Evolutionary conservation across 768 basidiomycete species (phyloP), one percentile per base, ranked within the genome.

Genomic region (Kwoniella bestiolae): DNA sequence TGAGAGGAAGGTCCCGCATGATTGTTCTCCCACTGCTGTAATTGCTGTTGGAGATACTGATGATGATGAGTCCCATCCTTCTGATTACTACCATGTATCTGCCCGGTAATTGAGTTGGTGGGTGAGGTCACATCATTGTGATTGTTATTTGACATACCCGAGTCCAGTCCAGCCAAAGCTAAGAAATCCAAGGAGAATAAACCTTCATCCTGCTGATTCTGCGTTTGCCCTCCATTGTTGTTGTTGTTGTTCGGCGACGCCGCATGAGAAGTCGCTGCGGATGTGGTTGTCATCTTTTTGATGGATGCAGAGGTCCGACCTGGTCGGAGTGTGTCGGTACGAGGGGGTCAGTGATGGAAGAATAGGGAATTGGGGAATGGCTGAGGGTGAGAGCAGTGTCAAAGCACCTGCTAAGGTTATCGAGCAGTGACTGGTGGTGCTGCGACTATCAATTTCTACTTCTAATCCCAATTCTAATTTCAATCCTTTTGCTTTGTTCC

Each of bases 151-250:
- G 52, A 26, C 63, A 58, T 57, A 6, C 46, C 55, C 14, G 63
- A 53, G 38, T 65, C 56, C 9, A 65, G 14, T 2, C 63, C 63
- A 2, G 63, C 56, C 25, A 63, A 28, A 56, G 62, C 62, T 31
- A 63, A 26, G 21, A 63, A 63, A 28, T 63, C 62, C 25, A 63
- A 31, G 3, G 52, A 55, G 53, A 63, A 63, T 29, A 55, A 29
- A 11, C 32, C 62, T 18, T 32, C 51, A 21, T 60, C 58, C n/a
- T n/a, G n/a, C 26, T 32, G 58, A 8, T 50, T 21, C 28, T 58
- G 59, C 16, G 32, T n/a, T 34, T 60, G 59, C 23, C 25, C n/a
- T 21, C 52, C 52, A 6, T 34, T 5, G 35, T 21, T 6, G 29
- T 3, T n/a, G n/a, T 56, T 35, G 14, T 23, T 23, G 18, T 26